A percentile compares a stretch with the other conserved stretches of the same genome.
phyloP scores from a whole-genome alignment of 139 green algal genomes.

The Raphidocelis subcapitata region DNA sequence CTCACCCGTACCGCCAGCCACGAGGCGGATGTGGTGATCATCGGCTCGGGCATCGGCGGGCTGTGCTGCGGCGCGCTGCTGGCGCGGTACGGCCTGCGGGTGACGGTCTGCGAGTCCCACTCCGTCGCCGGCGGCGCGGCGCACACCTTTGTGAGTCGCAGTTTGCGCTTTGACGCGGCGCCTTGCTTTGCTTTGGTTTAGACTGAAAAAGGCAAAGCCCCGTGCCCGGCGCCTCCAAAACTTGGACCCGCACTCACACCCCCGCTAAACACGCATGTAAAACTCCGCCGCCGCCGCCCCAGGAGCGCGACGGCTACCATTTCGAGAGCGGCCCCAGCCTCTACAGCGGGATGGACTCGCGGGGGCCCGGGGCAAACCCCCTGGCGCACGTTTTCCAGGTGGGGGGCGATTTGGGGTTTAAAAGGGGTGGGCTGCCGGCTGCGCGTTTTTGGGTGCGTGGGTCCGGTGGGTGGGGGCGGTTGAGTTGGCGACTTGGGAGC shows the following conservation, averaged over 20 bases:
- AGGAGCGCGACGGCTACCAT: constrained; percentile 66
- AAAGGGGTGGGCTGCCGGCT: no score
- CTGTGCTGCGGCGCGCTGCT: constrained; percentile 80
- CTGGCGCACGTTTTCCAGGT: constrained; percentile 73
- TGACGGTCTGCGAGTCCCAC: constrained; percentile 85
- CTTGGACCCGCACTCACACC: no score
- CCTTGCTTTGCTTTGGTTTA: no score
- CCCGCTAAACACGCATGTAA: no score
- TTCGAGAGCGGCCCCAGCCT: constrained; percentile 89
- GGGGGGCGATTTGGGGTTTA: background rate
- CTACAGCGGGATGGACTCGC: constrained; percentile 24
- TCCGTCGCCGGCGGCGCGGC: constrained; percentile 77
- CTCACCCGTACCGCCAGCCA: no score
- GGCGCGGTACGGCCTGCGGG: constrained; percentile 79
- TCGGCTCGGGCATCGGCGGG: constrained; percentile 78
- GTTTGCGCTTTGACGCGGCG: no score
- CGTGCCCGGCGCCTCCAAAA: no score
- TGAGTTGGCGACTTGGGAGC: no score
- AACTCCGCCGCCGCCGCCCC: no score
- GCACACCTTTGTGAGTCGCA: constrained; percentile 74
- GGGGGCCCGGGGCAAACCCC: constrained; percentile 63
- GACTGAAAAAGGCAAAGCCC: no score
- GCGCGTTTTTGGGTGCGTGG: no score
- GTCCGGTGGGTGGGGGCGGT: no score
- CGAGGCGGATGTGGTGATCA: constrained; percentile 73